Percentiles rank a stretch among this genome's conserved stretches.
Evolutionary conservation across 2,329 filamentous ascomycete genomes (phyloP).

Genomic region (Apiospora rasikravindrae): DNA sequence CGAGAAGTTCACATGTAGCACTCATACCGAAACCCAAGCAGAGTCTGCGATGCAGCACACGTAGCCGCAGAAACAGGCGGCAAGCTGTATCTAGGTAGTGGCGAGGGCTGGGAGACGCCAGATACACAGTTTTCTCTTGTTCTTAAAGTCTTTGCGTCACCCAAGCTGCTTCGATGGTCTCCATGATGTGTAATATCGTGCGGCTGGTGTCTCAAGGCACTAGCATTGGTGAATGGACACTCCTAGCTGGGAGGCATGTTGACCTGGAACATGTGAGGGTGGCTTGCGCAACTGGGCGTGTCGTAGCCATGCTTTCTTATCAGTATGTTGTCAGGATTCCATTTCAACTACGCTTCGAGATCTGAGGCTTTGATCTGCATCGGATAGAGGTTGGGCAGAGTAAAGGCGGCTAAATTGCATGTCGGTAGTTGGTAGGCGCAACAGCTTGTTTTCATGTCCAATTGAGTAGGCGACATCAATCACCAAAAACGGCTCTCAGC

Average conservation of each 20-base stretch:
- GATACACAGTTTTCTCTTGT: too few species aligned
- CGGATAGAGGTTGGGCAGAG: background rate
- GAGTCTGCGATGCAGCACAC: background rate
- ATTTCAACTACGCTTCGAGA: background rate
- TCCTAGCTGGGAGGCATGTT: too few species aligned
- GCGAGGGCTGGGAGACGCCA: too few species aligned
- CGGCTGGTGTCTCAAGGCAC: too few species aligned
- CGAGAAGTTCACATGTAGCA: background rate
- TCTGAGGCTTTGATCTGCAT: background rate
- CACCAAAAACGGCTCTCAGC: background rate
- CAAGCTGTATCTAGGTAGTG: background rate
- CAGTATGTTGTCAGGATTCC: background rate
- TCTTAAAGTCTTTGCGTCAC: too few species aligned
- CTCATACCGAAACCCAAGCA: background rate
- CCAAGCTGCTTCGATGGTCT: too few species aligned
- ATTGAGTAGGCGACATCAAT: background rate
- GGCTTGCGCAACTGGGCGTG: background rate
- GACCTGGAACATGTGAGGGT: too few species aligned
- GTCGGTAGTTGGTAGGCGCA: background rate
- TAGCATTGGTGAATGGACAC: too few species aligned
- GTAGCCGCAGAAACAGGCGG: background rate
- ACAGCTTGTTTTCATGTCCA: background rate
- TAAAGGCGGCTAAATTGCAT: background rate
- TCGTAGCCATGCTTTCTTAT: background rate
- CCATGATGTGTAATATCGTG: too few species aligned